Base-by-base conservation (phyloP, 257 asterid species). In the Mitragyna speciosa region DNA sequence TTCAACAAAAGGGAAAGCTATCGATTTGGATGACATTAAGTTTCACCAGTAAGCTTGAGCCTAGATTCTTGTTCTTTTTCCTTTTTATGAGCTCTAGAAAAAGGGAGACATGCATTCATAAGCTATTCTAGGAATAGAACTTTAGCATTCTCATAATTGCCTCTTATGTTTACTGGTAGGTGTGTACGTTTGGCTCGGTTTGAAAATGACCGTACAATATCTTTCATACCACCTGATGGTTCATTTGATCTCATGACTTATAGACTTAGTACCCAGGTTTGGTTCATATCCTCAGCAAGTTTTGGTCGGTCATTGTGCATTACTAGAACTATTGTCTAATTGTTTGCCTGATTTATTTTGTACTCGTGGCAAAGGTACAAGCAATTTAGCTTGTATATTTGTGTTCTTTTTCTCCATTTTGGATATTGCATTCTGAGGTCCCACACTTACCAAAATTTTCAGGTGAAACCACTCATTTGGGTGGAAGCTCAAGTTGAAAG, bases 151-250 rank as follows among this genome's bases (percentile, higher is more conserved):
- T 66, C 49, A 70, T 68, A 19, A 33, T 47, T 49, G 54, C 33
- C 71, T 61, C 52, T 24, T 14, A 41, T 75, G 24, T 73, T 63
- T 65, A 12, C 31, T 72, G 59, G 64, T 84, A 87, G 92, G 85
- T 87, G 92, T 80, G 91, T 89, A 41, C 89, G 91, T 56, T 87
- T 89, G 81, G 86, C 88, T 51, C 84, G 92, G 63, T 89, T 89
- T 81, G 92, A 89, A 76, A 89, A 79, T 81, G 92, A 85, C 78
- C 86, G 89, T 16, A 85, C 91, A 4, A 89, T 89, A 76, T 80
- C 92, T 52, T 89, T 89, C 78, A 77, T 89, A 82, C 92, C 92
- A 65, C 91, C 92, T 39, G 91, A 89, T 82, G 91, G 92, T 71
- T 17, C 89, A 41, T 89, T 89, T 76, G 90, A 89, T 83, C 90